Evolutionary conservation across 1,284 basidiomycete species (phyloP), one percentile per base, ranked within the genome.

Genomic region (Paramarasmius palmivorus): DNA sequence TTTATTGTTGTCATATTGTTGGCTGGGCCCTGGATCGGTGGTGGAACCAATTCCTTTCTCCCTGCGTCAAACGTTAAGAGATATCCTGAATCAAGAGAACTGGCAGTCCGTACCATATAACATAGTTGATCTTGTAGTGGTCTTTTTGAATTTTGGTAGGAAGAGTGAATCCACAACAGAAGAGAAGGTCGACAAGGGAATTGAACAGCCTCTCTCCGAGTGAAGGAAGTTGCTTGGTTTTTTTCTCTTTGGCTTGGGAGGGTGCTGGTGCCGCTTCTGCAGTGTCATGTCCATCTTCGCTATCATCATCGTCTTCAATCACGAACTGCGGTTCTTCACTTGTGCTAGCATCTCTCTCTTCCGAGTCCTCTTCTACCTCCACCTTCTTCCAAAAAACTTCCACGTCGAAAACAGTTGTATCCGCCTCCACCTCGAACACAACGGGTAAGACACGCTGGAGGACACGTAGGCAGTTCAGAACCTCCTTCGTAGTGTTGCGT

Each of bases 81-180:
- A 38, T 49, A 49, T 20, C 49, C 29, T 34, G 19, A 35, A 37
- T 22, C 25, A 35, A 32, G 29, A 1, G 22, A 48, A 36, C 23
- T 34, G 54, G 35, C 48, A 53, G 46, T 23, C 67, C 84, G 56
- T 65, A 90, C 89, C 90, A 93, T 47, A 92, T 93, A 15, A 88
- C 75, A 72, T 92, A 89, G 68, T 92, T 91, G 55, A 96, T 89
- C 71, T 95, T 93, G 66, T 93, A 81, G 60, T 87, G 83, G 65
- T 90, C 88, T 37, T 86, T 83, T 63, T 90, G 85, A 36, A 92
- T 78, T 65, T 82, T 86, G 32, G 82, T 81, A 5, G 93, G 91
- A 14, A 96, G 74, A 1, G 92, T 95, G 66, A 96, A 95, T 10
- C 92, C 93, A 61, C 92, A 95, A 64, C 92, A 93, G 69, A 95